phyloP scores from a whole-genome alignment of 1,284 basidiomycete genomes.

The Melampsora larici-populina region DNA sequence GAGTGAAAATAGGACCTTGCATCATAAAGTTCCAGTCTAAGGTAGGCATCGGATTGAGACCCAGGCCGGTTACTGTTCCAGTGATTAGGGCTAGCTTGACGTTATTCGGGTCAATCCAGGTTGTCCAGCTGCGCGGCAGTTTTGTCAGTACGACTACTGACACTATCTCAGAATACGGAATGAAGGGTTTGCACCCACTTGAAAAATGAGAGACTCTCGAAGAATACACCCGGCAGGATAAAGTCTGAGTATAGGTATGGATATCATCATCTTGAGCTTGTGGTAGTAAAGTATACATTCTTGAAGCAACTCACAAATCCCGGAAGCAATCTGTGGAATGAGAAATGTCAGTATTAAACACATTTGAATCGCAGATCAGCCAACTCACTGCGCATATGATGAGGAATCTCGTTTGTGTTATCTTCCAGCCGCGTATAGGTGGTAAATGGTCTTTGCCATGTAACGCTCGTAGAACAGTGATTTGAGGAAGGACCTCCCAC shows the following conservation, averaged over 20 bases:
- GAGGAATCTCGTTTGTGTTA: constrained; percentile 37
- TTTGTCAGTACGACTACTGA: too few species aligned
- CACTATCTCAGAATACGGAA: too few species aligned
- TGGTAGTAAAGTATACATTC: too few species aligned
- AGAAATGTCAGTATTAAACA: background rate
- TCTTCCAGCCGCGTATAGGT: constrained; percentile 38
- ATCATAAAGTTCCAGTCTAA: constrained; percentile 56
- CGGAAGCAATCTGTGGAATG: constrained; percentile 19
- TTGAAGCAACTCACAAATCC: constrained; percentile 20
- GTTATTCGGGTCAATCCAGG: constrained; percentile 42
- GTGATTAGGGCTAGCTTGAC: constrained; percentile 43
- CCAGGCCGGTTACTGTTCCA: constrained; percentile 50
- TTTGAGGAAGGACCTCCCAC: constrained; percentile 32
- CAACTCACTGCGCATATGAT: constrained; percentile 14
- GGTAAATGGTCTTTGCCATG: constrained; percentile 7
- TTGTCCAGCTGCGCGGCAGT: constrained; percentile 24
- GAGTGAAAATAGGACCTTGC: constrained; percentile 49
- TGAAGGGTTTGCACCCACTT: constrained; percentile 17
- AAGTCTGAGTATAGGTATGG: constrained; percentile 20
- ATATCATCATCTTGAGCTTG: background rate
- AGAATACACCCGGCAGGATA: constrained; percentile 32
- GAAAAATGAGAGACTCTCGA: too few species aligned
- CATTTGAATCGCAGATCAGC: background rate
- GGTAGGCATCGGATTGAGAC: constrained; percentile 56
- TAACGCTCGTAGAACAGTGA: constrained; percentile 34